Conservation (phyloP, 1,284 basidiomycete species). For the Cystobasidium sp. region DNA sequence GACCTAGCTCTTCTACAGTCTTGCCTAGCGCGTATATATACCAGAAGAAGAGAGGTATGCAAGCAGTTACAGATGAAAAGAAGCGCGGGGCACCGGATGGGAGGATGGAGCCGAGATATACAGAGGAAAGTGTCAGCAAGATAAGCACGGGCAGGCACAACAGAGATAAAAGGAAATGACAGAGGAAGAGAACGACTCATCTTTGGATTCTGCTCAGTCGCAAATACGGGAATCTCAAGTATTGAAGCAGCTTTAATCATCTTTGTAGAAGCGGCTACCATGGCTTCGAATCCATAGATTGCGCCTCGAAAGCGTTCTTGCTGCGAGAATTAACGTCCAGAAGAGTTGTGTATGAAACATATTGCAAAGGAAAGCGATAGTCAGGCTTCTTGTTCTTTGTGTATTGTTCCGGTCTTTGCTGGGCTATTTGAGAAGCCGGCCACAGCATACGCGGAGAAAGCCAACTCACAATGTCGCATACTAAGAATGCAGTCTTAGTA, state of each 20-base stretch:
- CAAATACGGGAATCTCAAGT: constrained; percentile 71
- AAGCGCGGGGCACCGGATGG: not conserved
- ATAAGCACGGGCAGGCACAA: not conserved
- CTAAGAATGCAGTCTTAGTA: constrained; percentile 66
- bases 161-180: not conserved
- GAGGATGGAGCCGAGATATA: not conserved
- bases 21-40: constrained; percentile 67
- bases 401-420: no score
- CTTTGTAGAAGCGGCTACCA: constrained; percentile 71
- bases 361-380: no score
- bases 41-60: not conserved
- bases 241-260: constrained; percentile 61
- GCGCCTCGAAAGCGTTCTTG: constrained; percentile 51
- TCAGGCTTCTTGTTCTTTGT: no score
- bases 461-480: constrained; percentile 66
- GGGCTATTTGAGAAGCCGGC: no score
- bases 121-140: not conserved
- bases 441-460: not conserved
- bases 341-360: no score
- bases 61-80: not conserved
- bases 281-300: constrained; percentile 68
- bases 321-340: constrained; percentile 15
- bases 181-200: constrained; percentile 61
- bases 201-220: constrained; percentile 80
- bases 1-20: constrained; percentile 69